Base-by-base conservation (phyloP, 1,139 yeast species). In the Pichia sp. region DNA sequence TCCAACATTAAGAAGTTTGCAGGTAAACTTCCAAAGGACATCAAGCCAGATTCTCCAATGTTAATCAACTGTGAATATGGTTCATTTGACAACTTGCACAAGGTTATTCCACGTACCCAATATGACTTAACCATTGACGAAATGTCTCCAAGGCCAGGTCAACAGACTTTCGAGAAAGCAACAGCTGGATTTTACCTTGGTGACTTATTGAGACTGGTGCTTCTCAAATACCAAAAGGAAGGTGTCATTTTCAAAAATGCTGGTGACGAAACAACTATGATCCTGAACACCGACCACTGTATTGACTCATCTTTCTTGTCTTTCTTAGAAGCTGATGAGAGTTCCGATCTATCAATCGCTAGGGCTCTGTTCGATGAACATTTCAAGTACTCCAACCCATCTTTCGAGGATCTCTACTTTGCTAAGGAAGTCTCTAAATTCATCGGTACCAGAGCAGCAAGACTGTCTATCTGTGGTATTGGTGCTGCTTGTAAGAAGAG, bases 51-150 rank as follows among this genome's bases (percentile, higher is more conserved):
- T 31, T 72, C 86, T 23, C 77, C 80, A 46, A 88, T 91, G 95
- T 94, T 96, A 40, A 87, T 91, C 63, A 91, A 91, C 70, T 91
- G 98, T 69, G 98, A 91, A 67, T 91, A 91, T 67, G 97, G 97
- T 54, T 91, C 97, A 12, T 93, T 91, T 57, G 98, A 91, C 63
- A 88, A 87, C 58, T 96, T 85, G 59, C 94, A 84, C 58, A 51
- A 64, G 19, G 77, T 79, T 29, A 74, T 91, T 50, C 99, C 99
- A 59, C 76, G 97, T 66, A 88, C 95, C 47, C 79, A 77, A 58
- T 88, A 77, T 60, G 99, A 91, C 61, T 58, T 80, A 38, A 67
- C 63, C 45, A 80, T 91, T 47, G 99, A 91, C 62, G 68, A 67
- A 35, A 81, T 82, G 52, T 83, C 95, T 32, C 98, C 98, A 56